These are phyloP conservation scores for Kluyveromyces nonfermentans DNA, from an alignment of 805 yeast genomes.

Conservation along the genomic window DNA sequence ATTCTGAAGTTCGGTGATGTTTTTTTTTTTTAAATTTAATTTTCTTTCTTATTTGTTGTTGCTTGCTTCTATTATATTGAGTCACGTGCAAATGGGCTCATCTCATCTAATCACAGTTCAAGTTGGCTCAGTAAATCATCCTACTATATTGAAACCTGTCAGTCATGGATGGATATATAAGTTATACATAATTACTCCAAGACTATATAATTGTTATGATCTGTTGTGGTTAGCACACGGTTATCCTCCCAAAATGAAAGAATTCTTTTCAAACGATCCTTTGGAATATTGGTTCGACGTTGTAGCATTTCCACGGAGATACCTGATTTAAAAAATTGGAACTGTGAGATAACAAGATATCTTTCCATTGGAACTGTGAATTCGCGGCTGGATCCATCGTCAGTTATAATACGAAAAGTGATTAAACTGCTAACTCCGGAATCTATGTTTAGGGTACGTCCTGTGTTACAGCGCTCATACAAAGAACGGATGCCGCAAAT, in stretches of 20 bases:
- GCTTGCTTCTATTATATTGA: too few relatives aligned
- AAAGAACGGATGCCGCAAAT: not conserved
- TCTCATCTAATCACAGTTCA: too few relatives aligned
- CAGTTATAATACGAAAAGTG: not conserved
- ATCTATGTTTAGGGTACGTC: constrained; percentile 1
- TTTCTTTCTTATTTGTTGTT: too few relatives aligned
- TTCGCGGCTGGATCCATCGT: not conserved
- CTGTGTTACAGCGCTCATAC: not conserved
- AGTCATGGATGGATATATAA: too few relatives aligned
- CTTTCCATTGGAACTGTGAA: constrained; percentile 2
- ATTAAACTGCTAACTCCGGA: not conserved
- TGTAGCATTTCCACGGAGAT: not conserved
- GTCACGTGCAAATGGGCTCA: too few relatives aligned
- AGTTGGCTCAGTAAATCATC: too few relatives aligned
- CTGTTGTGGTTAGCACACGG: not conserved
- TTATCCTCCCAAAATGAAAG: constrained; percentile 2
- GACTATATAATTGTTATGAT: not conserved
- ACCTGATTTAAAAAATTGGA: not conserved
- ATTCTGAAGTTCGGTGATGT: too few relatives aligned
- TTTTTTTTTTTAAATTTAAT: too few relatives aligned
- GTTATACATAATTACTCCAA: not conserved
- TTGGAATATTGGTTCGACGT: not conserved
- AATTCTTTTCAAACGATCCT: not conserved
- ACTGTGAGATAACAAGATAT: constrained; percentile 1
- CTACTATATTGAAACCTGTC: too few relatives aligned